Percentiles rank a stretch among this genome's conserved stretches.
phyloP scores from a whole-genome alignment of 768 basidiomycete genomes.

The Amanita subjunquillea region DNA sequence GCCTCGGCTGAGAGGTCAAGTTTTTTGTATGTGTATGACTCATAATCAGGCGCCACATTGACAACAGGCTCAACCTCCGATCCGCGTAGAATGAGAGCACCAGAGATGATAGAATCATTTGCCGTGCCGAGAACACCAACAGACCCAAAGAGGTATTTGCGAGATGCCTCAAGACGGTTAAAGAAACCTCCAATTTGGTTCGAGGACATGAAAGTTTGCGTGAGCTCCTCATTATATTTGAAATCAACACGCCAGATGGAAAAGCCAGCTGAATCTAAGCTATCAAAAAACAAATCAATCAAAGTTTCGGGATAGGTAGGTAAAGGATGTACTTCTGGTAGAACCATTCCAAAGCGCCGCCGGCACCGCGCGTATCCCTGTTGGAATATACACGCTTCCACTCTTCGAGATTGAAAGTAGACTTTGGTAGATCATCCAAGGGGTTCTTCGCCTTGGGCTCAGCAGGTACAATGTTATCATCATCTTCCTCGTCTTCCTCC shows the following conservation, averaged over 20 bases:
- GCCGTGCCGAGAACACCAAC: conserved; percentile 78
- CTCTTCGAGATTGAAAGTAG: conserved; percentile 83
- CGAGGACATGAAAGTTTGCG: conserved; percentile 86
- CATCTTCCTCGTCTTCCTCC: too few species aligned
- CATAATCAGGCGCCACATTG: conserved; percentile 82
- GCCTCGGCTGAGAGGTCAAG: conserved; percentile 63
- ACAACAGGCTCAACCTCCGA: conserved; percentile 62
- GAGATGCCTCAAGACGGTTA: conserved; percentile 93
- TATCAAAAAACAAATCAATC: conserved; percentile 16
- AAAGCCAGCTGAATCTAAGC: conserved; percentile 84
- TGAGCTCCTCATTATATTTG: conserved; percentile 94
- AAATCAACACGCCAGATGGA: conserved; percentile 89
- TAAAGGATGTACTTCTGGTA: conserved; percentile 89
- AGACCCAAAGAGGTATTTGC: conserved; percentile 94
- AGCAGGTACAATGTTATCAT: conserved; percentile 53
- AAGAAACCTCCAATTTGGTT: conserved; percentile 96
- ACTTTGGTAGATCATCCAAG: conserved; percentile 84
- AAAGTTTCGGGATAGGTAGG: too few species aligned
- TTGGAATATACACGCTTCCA: conserved; percentile 99
- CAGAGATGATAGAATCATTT: conserved; percentile 75
- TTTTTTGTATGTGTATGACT: conserved; percentile 74
- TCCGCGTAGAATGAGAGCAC: conserved; percentile 78
- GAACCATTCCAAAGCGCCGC: conserved; percentile 89
- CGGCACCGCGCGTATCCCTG: conserved; percentile 85
- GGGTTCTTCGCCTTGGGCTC: conserved; percentile 95